Evolutionary conservation across 805 yeast genomes (phyloP).

Genomic region (Priceomyces carsonii): DNA sequence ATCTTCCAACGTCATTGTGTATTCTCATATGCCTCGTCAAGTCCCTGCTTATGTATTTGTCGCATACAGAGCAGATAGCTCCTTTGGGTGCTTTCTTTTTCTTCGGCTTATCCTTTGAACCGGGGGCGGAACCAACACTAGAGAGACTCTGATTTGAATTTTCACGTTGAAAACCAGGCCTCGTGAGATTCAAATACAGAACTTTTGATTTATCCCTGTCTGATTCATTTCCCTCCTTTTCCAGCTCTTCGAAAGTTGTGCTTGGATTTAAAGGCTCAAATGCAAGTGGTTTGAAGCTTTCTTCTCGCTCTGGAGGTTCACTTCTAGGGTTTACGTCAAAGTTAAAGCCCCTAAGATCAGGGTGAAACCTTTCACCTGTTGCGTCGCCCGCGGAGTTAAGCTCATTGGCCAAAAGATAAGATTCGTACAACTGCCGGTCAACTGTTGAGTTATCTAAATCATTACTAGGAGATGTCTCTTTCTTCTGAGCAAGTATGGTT

Average conservation of each 20-base stretch:
- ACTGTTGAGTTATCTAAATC: background rate
- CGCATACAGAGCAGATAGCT: constrained; percentile 39
- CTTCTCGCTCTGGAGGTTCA: constrained; percentile 4
- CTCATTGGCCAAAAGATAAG: constrained; percentile 11
- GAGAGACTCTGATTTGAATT: constrained; percentile 15
- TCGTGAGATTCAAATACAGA: constrained; percentile 6
- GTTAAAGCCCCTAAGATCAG: constrained; percentile 21
- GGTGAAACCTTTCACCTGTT: constrained; percentile 7
- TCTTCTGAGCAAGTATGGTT: background rate
- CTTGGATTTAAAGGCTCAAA: constrained; percentile 6
- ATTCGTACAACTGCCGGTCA: constrained; percentile 1
- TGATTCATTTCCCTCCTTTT: background rate
- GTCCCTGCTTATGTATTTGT: constrained; percentile 42
- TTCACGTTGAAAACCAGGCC: constrained; percentile 15
- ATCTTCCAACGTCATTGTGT: constrained; percentile 44
- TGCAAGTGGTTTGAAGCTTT: constrained; percentile 2
- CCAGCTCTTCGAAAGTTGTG: background rate
- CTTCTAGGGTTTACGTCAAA: constrained; percentile 16
- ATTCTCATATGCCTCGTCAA: constrained; percentile 43
- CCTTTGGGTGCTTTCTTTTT: constrained; percentile 36
- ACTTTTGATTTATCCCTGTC: constrained; percentile 1
- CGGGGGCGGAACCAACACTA: constrained; percentile 13
- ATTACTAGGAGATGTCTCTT: constrained; percentile 1
- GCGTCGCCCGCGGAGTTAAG: constrained; percentile 2
- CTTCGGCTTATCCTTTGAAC: constrained; percentile 9